Evolutionary conservation across 2,329 filamentous ascomycete genomes (phyloP).

Genomic region (Alternaria hordeiaustralica): DNA sequence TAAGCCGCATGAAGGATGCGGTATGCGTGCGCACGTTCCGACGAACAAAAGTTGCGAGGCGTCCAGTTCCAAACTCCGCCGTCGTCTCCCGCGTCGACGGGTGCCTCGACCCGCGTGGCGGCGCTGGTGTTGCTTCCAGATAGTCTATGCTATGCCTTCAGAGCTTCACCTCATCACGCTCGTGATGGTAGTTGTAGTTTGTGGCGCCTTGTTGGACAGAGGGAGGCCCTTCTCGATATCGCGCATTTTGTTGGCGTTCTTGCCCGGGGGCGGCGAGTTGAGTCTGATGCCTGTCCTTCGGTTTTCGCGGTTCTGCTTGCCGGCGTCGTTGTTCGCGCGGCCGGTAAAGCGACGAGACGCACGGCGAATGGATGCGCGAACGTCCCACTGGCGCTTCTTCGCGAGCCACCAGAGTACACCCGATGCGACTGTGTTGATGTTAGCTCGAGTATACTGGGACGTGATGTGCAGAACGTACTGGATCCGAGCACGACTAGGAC

Average conservation of each 20-base stretch:
- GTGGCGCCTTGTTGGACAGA: slow-evolving; percentile 27
- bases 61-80: not conserved
- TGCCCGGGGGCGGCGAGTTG: slow-evolving; percentile 41
- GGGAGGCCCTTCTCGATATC: slow-evolving; percentile 47
- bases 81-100: slow-evolving; percentile 1
- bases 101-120: not conserved
- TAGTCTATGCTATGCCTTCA: not conserved
- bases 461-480: slow-evolving; percentile 58
- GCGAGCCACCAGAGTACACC: slow-evolving; percentile 77
- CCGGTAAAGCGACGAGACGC: slow-evolving; percentile 61
- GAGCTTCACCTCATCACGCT: slow-evolving; percentile 28
- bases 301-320: slow-evolving; percentile 41
- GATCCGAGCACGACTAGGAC: slow-evolving; percentile 68
- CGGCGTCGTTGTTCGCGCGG: slow-evolving; percentile 36
- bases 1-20: not conserved
- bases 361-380: slow-evolving; percentile 73
- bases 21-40: not conserved
- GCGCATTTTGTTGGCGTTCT: slow-evolving; percentile 22
- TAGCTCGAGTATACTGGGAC: slow-evolving; percentile 5
- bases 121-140: not conserved
- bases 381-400: slow-evolving; percentile 84
- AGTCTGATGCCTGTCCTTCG: slow-evolving; percentile 46
- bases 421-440: slow-evolving; percentile 60
- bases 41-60: not conserved
- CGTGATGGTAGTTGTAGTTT: slow-evolving; percentile 45